Conservation (phyloP, 1,284 basidiomycete genomes). For the Marasmius fiardii region DNA sequence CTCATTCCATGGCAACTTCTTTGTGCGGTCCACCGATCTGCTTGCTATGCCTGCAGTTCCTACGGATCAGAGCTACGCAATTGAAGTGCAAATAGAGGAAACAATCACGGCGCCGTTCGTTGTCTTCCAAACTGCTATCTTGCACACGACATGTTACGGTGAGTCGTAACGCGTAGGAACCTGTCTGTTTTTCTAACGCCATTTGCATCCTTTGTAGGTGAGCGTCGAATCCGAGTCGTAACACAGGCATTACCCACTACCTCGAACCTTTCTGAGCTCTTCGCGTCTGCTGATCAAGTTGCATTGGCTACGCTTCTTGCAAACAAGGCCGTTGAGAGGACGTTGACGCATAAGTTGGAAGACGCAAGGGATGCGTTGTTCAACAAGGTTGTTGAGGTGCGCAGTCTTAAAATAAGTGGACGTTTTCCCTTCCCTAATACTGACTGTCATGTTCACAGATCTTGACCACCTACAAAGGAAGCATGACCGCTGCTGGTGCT, state of each 20-base stretch:
- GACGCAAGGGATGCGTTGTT: constrained; percentile 91
- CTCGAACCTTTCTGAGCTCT: constrained; percentile 89
- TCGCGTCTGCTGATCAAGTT: constrained; percentile 92
- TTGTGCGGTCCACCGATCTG: constrained; percentile 96
- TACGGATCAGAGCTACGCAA: constrained; percentile 94
- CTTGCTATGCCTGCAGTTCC: constrained; percentile 96
- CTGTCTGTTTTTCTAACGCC: not conserved
- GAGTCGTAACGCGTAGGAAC: constrained; percentile 16
- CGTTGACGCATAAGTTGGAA: constrained; percentile 87
- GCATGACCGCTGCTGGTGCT: constrained; percentile 91
- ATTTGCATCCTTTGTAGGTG: constrained; percentile 43
- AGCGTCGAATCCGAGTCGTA: constrained; percentile 94
- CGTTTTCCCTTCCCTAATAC: not conserved
- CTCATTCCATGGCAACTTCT: constrained; percentile 99
- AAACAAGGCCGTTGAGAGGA: constrained; percentile 96
- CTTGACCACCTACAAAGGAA: constrained; percentile 90
- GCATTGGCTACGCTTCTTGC: constrained; percentile 89
- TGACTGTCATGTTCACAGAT: constrained; percentile 34
- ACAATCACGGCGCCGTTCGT: constrained; percentile 91
- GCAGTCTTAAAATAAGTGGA: not conserved
- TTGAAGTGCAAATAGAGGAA: constrained; percentile 98
- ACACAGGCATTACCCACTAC: constrained; percentile 94
- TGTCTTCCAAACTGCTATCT: constrained; percentile 93
- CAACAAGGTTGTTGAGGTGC: constrained; percentile 80
- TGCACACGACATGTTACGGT: constrained; percentile 96